A percentile compares a stretch with the other conserved stretches of the same genome.
Evolutionary conservation across 306 rosid genomes (phyloP).

Genomic region (Elaeagnus macrophylla): DNA sequence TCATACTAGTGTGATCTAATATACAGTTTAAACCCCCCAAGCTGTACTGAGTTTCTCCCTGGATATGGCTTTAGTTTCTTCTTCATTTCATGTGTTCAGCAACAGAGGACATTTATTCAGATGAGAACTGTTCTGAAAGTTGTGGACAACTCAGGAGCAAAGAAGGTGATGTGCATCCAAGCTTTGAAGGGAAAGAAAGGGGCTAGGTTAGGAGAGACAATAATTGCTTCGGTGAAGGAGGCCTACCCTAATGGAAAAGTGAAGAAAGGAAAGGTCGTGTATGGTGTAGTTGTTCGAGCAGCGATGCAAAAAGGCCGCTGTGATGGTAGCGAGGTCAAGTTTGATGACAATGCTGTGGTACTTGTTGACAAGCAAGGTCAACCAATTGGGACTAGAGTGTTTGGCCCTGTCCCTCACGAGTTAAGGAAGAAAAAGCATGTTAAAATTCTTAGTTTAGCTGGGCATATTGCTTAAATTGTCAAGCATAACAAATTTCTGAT

Average conservation of each 20-base stretch:
- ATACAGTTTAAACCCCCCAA: neutral
- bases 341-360: constrained; percentile 77
- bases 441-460: constrained; percentile 78
- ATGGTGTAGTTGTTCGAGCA: constrained; percentile 61
- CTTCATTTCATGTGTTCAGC: constrained; percentile 33
- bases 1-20: no score
- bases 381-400: constrained; percentile 87
- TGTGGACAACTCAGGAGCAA: constrained; percentile 77
- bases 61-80: neutral
- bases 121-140: constrained; percentile 94
- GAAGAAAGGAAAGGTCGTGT: constrained; percentile 61
- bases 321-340: constrained; percentile 87
- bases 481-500: neutral
- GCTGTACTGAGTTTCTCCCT: neutral
- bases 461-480: constrained; percentile 53
- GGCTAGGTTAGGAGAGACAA: constrained; percentile 87
- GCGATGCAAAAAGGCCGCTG: constrained; percentile 72
- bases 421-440: constrained; percentile 80
- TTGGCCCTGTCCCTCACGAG: constrained; percentile 89
- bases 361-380: constrained; percentile 90
- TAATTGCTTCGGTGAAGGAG: constrained; percentile 81
- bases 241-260: constrained; percentile 86
- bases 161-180: constrained; percentile 90
- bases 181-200: constrained; percentile 82
- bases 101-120: constrained; percentile 72